Evolutionary conservation across 2,329 filamentous ascomycete species (phyloP).

Genomic region (Trichoderma koningii): DNA sequence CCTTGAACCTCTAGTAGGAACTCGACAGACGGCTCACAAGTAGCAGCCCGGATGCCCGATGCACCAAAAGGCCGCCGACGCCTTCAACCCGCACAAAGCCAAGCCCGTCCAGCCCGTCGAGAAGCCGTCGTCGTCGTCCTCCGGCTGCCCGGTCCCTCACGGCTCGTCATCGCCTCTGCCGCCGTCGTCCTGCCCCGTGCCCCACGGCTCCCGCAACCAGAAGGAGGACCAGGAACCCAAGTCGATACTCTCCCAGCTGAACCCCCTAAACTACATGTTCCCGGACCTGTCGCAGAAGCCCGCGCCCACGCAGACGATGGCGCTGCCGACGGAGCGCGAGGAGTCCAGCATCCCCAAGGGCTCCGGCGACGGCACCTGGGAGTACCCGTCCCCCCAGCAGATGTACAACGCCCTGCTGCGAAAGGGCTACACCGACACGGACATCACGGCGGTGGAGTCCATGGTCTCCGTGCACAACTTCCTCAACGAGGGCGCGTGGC

Average conservation of each 20-base stretch:
- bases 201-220: constrained; percentile 42
- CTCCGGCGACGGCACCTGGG: constrained; percentile 76
- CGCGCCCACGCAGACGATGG: constrained; percentile 69
- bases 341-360: constrained; percentile 88
- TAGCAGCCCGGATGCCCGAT: constrained; percentile 57
- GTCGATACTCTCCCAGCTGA: constrained; percentile 58
- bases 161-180: constrained; percentile 33
- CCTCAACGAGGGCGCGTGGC: constrained; percentile 95
- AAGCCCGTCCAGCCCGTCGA: constrained; percentile 30
- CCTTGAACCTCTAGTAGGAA: not conserved
- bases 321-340: constrained; percentile 79
- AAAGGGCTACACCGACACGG: constrained; percentile 94
- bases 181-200: constrained; percentile 50
- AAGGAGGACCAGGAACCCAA: constrained; percentile 44
- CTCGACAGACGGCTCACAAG: constrained; percentile 31
- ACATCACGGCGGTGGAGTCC: constrained; percentile 86
- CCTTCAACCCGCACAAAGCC: constrained; percentile 43
- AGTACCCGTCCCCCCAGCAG: constrained; percentile 97
- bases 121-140: constrained; percentile 35
- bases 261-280: constrained; percentile 94
- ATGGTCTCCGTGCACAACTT: constrained; percentile 99
- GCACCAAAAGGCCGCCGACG: constrained; percentile 56
- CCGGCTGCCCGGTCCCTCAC: constrained; percentile 52
- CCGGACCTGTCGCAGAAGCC: constrained; percentile 77
- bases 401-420: constrained; percentile 99